Base-by-base conservation (phyloP, 495 filamentous ascomycete genomes). In the Antarctomyces pellizariae region DNA sequence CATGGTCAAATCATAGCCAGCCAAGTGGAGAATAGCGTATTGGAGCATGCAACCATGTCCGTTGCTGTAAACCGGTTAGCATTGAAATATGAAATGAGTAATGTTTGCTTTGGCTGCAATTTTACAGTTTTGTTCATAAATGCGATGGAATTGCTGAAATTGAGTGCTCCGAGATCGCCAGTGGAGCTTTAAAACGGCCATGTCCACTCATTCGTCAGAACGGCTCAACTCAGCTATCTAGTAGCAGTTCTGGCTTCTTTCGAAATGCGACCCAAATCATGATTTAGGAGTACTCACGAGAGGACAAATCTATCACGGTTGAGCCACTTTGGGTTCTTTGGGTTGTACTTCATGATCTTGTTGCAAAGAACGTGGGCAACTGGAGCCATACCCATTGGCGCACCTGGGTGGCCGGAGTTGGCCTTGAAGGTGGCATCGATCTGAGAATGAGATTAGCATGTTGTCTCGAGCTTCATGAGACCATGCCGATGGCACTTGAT, bases 271-370 rank as follows among this genome's bases (percentile, higher is more conserved):
- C n/a, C n/a, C n/a, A 19, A 35, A 18, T 16, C n/a, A 25, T 10
- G 5, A 14, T 13, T 14, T 13, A 25, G 18, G 24, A n/a, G 26
- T 10, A 77, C 84, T 63, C 64, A 93, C 86, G 86, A 99, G 49
- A 99, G 78, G 24, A 99, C 78, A 49, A 99, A 99, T 54, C 86
- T 69, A 62, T 99, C 86, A 32, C 86, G 71, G 64, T 95, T 95
- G 39, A 75, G 44, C 83, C 82, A 99, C 34, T 83, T 62, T 30
- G 89, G 80, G 64, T 90, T 93, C 68, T 91, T 82, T 35, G 86
- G 86, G 71, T 99, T 99, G 65, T 93, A 99, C 44, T 53, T 86
- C 86, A 99, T 82, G 66, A 92, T 82, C 53, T 78, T 84, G 66
- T 90, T 90, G 61, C 79, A 99, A 39, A 99, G 74, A 45, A 99